Conservation (phyloP, 352 stramenopile species). For the Pythium dissimile region DNA sequence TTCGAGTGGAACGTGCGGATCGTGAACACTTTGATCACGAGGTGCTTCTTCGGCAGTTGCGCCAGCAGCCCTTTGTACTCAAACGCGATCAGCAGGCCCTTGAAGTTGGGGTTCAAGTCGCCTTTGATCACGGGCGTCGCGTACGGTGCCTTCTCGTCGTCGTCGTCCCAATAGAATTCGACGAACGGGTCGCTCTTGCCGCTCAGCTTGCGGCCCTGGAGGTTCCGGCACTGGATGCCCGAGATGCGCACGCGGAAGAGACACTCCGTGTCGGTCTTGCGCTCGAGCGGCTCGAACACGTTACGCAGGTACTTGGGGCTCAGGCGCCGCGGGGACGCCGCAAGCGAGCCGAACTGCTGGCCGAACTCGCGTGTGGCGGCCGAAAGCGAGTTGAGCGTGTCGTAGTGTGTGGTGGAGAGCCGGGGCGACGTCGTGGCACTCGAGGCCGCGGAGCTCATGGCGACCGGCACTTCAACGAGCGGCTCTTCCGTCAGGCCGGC, state of each 20-base stretch:
- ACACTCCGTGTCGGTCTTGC: conserved; percentile 55
- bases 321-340: conserved; percentile 31
- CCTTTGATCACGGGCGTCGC: conserved; percentile 80
- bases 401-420: conserved; percentile 36
- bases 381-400: conserved; percentile 72
- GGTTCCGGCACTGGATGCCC: conserved; percentile 86
- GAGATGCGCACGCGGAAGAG: conserved; percentile 84
- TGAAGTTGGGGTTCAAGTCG: conserved; percentile 88
- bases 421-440: conserved; percentile 45
- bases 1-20: conserved; percentile 77
- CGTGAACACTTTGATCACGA: conserved; percentile 83
- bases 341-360: conserved; percentile 53
- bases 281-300: conserved; percentile 68
- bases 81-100: conserved; percentile 81
- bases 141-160: conserved; percentile 64
- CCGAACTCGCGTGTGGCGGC: conserved; percentile 74
- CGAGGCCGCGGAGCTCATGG: conserved; percentile 19
- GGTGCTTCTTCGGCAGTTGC: conserved; percentile 47
- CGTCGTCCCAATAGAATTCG: conserved; percentile 86
- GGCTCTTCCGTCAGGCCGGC: too few relatives aligned
- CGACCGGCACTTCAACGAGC: conserved; percentile 20
- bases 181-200: conserved; percentile 87
- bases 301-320: conserved; percentile 63
- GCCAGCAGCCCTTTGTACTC: conserved; percentile 77
- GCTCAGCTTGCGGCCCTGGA: conserved; percentile 74